These are phyloP conservation scores for Pichia sp. DNA, from an alignment of 1,139 yeast species.

Conservation along the genomic window DNA sequence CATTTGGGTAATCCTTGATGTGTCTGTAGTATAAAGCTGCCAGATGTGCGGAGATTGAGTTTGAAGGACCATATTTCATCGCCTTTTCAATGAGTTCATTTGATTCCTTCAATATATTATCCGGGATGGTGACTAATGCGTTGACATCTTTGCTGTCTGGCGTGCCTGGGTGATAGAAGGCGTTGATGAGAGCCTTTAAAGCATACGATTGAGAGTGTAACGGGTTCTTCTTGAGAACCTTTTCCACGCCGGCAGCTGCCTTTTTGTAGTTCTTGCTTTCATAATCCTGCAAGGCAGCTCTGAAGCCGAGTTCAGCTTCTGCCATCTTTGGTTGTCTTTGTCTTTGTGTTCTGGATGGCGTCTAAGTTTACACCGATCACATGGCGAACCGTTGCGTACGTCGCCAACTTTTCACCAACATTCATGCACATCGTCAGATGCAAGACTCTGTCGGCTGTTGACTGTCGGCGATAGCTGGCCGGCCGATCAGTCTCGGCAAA, in stretches of 20 bases:
- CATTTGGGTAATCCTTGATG: conserved; percentile 62
- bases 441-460: too few relatives aligned
- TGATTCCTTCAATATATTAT: conserved; percentile 52
- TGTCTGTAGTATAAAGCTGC: conserved; percentile 78
- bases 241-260: conserved; percentile 69
- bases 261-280: conserved; percentile 86
- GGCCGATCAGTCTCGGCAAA: too few relatives aligned
- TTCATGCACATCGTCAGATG: too few relatives aligned
- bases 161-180: conserved; percentile 11
- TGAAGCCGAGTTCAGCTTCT: conserved; percentile 33
- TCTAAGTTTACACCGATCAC: too few relatives aligned
- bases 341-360: neutral
- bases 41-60: conserved; percentile 76
- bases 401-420: too few relatives aligned
- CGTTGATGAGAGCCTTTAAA: conserved; percentile 62
- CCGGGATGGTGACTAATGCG: conserved; percentile 32
- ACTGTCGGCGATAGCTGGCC: too few relatives aligned
- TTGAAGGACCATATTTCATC: conserved; percentile 41
- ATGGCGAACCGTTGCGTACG: too few relatives aligned
- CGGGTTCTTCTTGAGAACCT: conserved; percentile 67
- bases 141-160: conserved; percentile 11
- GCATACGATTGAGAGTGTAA: conserved; percentile 78
- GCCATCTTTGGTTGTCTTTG: conserved; percentile 1
- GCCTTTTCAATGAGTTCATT: conserved; percentile 57
- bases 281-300: conserved; percentile 75